These are phyloP conservation scores for Arachnopeziza araneosa DNA, from an alignment of 2,329 filamentous ascomycete species.

Conservation along the genomic window DNA sequence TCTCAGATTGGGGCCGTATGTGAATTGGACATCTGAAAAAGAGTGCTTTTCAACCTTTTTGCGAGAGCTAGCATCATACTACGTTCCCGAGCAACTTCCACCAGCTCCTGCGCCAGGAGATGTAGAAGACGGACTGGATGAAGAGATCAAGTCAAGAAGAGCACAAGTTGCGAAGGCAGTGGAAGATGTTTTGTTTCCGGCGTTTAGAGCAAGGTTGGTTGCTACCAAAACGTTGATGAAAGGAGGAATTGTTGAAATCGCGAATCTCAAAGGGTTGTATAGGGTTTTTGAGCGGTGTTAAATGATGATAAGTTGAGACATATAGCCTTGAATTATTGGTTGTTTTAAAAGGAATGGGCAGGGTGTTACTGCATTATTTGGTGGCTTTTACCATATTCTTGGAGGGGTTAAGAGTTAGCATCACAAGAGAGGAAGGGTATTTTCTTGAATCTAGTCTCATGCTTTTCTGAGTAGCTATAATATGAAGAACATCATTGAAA, in stretches of 20 bases:
- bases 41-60: slow-evolving; percentile 80
- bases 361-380: not conserved
- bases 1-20: slow-evolving; percentile 78
- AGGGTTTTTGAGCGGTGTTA: slow-evolving; percentile 91
- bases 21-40: slow-evolving; percentile 82
- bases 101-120: slow-evolving; percentile 34
- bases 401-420: not conserved
- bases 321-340: not conserved
- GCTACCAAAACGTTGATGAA: slow-evolving; percentile 74
- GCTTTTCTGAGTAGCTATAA: slow-evolving; percentile 6
- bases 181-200: slow-evolving; percentile 85
- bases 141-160: slow-evolving; percentile 52
- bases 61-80: slow-evolving; percentile 82
- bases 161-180: slow-evolving; percentile 67
- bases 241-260: slow-evolving; percentile 74
- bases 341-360: not conserved
- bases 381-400: slow-evolving; percentile 3
- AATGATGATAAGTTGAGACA: not conserved
- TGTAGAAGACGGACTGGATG: slow-evolving; percentile 39
- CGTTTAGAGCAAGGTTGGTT: slow-evolving; percentile 75
- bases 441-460: not conserved
- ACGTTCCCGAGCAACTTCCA: slow-evolving; percentile 81
- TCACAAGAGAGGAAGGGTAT: not conserved
- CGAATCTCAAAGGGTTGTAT: slow-evolving; percentile 88
- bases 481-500: slow-evolving; percentile 3